Evolutionary conservation across 2,329 filamentous ascomycete genomes (phyloP), one percentile per base, ranked within the genome.

Genomic region (Colletotrichum musae): DNA sequence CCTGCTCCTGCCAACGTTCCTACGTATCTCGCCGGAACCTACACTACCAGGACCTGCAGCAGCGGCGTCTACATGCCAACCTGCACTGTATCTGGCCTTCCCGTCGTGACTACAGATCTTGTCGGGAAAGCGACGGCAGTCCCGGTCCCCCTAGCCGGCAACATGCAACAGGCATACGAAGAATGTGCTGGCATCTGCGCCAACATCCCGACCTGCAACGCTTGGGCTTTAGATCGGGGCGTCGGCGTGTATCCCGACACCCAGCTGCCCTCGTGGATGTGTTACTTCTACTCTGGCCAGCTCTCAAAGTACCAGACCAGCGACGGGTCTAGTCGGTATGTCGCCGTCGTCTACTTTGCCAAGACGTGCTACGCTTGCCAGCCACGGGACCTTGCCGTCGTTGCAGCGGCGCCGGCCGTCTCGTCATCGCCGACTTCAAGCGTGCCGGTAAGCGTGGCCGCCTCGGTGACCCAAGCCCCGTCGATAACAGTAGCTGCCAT

Each of bases 81-180:
- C 12, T 61, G 58, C 15, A 61, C 48, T 12, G 18, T 51, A 28
- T 61, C 58, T 39, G 58, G 58, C 13, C 24, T 45, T 26, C 58
- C 58, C 39, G 32, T 53, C 7, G 58, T 43, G 10, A 61, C 47
- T 43, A 26, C 28, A 9, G 28, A 45, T 26, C 24, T 61, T 6
- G 36, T 61, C 18, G 58, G 45, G 51, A 48, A 24, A 5, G 58
- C 58, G 3, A 43, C 58, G 5, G 58, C 32, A 2, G 26, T 43
- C 53, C 58, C 58, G 7, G 32, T 61, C 1, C 32, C 58, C 39
- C 15, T n/a, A 4, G 32, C 21, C 0, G 32, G 47, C 47, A 53
- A 61, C 43, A 53, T 53, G 58, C 45, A 52, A n/a, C 58, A 26
- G 32, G 58, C 58, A 24, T 61, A 53, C 7, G 58, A 61, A 47